phyloP scores from a whole-genome alignment of 495 filamentous ascomycete genomes.

The Penicillium arizonense region DNA sequence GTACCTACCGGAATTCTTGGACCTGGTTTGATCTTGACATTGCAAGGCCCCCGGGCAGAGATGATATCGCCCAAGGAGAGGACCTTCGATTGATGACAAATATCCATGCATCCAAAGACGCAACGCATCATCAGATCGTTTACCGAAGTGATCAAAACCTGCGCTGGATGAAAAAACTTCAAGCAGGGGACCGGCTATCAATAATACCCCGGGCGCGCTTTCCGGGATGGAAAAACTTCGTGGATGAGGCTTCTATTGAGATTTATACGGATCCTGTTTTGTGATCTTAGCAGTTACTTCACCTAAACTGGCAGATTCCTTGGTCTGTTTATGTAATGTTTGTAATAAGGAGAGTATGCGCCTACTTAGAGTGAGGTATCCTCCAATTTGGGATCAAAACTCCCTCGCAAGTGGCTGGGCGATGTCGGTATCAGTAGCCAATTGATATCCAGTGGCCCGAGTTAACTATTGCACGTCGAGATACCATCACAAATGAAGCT shows the following conservation, averaged over 20 bases:
- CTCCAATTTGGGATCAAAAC: no score
- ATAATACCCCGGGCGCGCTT: background rate
- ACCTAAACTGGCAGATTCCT: no score
- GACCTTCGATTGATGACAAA: background rate
- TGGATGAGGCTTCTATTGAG: constrained; percentile 1
- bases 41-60: constrained; percentile 34
- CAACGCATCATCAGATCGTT: background rate
- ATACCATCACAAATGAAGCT: no score
- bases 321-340: no score
- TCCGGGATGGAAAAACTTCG: constrained; percentile 1
- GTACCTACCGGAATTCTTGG: constrained; percentile 44
- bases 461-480: no score
- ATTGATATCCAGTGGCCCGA: no score
- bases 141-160: background rate
- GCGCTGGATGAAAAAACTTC: background rate
- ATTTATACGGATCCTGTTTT: background rate
- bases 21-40: constrained; percentile 62
- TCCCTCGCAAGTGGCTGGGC: no score
- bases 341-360: no score
- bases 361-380: no score
- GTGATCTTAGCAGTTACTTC: background rate
- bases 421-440: no score
- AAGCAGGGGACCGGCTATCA: background rate
- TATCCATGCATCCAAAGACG: background rate
- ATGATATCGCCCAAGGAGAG: background rate